These are phyloP conservation scores for Blastocystis sp. DNA, from an alignment of 352 stramenopile species.

Conservation along the genomic window DNA sequence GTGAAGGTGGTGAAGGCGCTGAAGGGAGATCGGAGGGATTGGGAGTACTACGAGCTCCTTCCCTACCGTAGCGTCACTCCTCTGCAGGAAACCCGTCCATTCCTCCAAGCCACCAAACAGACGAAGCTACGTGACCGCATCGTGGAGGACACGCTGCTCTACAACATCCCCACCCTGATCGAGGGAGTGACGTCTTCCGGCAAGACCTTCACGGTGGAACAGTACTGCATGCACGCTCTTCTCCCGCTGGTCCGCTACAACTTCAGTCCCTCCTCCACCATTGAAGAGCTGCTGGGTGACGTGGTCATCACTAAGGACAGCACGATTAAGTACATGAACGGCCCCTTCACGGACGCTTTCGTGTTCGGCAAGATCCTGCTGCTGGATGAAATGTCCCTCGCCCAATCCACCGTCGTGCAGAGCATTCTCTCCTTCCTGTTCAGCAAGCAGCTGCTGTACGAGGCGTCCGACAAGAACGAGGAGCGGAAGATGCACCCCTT, in stretches of 20 bases:
- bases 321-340: slow-evolving; percentile 26
- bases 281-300: slow-evolving; percentile 34
- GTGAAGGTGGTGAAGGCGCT: neutral
- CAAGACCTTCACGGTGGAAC: slow-evolving; percentile 46
- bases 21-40: neutral
- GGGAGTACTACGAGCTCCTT: neutral
- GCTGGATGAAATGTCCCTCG: slow-evolving; percentile 47
- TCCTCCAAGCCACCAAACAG: neutral
- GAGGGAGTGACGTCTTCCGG: slow-evolving; percentile 19
- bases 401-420: neutral
- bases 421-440: slow-evolving; percentile 8
- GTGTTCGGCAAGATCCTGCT: slow-evolving; percentile 41
- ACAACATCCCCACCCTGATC: slow-evolving; percentile 24
- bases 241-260: slow-evolving; percentile 25
- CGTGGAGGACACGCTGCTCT: slow-evolving; percentile 19
- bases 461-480: neutral
- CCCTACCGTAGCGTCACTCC: neutral
- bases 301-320: neutral
- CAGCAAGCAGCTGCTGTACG: neutral
- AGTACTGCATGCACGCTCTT: slow-evolving; percentile 1
- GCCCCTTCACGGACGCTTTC: slow-evolving; percentile 59
- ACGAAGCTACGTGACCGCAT: neutral
- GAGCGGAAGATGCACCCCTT: slow-evolving; percentile 52
- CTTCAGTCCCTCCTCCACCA: slow-evolving; percentile 41
- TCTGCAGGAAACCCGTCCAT: neutral